These are phyloP conservation scores for Boechera retrofracta DNA, from an alignment of 345 rosid species.

Conservation along the genomic window DNA sequence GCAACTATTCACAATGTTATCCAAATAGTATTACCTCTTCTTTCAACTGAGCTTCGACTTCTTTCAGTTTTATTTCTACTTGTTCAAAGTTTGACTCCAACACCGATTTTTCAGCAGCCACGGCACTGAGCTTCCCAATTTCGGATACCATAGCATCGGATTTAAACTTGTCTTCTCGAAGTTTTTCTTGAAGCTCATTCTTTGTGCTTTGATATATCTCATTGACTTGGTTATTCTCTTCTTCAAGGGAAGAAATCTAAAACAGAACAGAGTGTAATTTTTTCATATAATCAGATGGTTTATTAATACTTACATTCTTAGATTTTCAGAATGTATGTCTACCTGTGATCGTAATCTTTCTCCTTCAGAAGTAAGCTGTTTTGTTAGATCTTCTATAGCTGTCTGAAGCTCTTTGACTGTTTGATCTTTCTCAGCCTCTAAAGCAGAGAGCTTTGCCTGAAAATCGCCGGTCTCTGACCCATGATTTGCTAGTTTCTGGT, in stretches of 20 bases:
- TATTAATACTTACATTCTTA: neutral
- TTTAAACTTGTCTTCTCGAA: constrained; percentile 56
- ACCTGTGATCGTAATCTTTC: constrained; percentile 78
- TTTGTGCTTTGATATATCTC: constrained; percentile 65
- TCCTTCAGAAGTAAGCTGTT: constrained; percentile 66
- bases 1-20: neutral
- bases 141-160: constrained; percentile 53
- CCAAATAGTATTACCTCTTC: constrained; percentile 51
- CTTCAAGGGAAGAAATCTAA: constrained; percentile 73
- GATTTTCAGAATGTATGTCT: neutral
- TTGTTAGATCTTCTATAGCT: constrained; percentile 59
- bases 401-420: constrained; percentile 65
- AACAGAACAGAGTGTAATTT: constrained; percentile 18
- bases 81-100: constrained; percentile 60
- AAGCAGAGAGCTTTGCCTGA: constrained; percentile 56
- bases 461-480: constrained; percentile 61
- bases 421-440: constrained; percentile 63
- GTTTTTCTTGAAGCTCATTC: constrained; percentile 70
- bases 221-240: constrained; percentile 71
- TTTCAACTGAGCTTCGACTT: constrained; percentile 51
- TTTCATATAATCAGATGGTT: constrained; percentile 15
- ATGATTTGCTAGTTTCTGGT: constrained; percentile 65
- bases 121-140: constrained; percentile 56
- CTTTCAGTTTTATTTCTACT: constrained; percentile 57
- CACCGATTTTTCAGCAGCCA: constrained; percentile 53